phyloP scores from a whole-genome alignment of 805 yeast species.

The Saccharomycopsis sp. region DNA sequence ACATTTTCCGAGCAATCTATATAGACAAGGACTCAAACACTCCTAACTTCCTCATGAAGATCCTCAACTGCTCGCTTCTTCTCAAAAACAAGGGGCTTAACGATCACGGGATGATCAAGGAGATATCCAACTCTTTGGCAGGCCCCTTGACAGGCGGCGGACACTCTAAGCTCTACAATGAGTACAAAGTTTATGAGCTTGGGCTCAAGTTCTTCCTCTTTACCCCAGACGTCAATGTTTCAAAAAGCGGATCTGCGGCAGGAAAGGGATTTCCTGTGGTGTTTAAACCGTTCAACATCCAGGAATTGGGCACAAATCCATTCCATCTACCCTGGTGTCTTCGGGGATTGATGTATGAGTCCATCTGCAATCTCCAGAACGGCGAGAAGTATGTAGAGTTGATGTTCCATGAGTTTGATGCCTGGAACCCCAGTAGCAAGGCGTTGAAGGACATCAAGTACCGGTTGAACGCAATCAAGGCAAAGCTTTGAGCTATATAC shows the following conservation, averaged over 20 bases:
- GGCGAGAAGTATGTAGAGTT: constrained; percentile 52
- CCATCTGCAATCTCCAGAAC: constrained; percentile 38
- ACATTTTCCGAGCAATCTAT: constrained; percentile 81
- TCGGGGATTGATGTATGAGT: constrained; percentile 70
- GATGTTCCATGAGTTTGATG: constrained; percentile 64
- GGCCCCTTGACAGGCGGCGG: constrained; percentile 96
- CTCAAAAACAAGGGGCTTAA: constrained; percentile 69
- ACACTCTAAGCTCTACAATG: constrained; percentile 84
- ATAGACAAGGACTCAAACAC: constrained; percentile 76
- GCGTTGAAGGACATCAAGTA: constrained; percentile 78
- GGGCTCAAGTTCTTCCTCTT: constrained; percentile 71
- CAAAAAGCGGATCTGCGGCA: neutral
- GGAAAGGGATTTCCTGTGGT: constrained; percentile 22
- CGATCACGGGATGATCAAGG: constrained; percentile 83
- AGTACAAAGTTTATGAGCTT: constrained; percentile 72
- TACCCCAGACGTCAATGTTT: constrained; percentile 44
- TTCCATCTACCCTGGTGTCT: constrained; percentile 89
- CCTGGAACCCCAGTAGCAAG: constrained; percentile 85
- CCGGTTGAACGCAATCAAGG: constrained; percentile 51
- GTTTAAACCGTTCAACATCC: constrained; percentile 45
- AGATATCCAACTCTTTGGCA: constrained; percentile 69
- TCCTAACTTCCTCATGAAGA: constrained; percentile 69
- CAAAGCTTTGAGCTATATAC: constrained; percentile 9
- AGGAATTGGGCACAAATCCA: constrained; percentile 70
- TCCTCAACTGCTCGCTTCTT: constrained; percentile 67